A percentile compares a stretch with the other conserved stretches of the same genome.
Evolutionary conservation across 257 asterid species (phyloP).

Genomic region (Lantana camara): DNA sequence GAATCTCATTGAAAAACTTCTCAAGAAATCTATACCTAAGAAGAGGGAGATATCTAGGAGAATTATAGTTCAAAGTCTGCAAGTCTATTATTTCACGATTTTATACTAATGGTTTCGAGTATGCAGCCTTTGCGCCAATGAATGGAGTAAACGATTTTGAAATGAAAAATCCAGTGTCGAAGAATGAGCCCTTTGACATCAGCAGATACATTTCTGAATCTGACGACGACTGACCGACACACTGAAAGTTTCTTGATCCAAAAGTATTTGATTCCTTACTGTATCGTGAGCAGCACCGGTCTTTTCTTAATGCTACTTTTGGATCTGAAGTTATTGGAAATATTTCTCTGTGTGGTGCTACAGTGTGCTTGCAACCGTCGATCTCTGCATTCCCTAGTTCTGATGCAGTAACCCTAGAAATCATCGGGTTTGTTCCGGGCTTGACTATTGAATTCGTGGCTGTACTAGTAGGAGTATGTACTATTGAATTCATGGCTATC

Average conservation of each 20-base stretch:
- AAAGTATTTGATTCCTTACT: slow-evolving; percentile 4
- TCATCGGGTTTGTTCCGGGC: slow-evolving; percentile 18
- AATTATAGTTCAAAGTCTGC: neutral
- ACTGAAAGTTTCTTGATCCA: slow-evolving; percentile 15
- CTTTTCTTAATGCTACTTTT: neutral
- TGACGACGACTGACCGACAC: slow-evolving; percentile 57
- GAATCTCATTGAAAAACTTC: neutral
- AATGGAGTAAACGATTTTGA: slow-evolving; percentile 46
- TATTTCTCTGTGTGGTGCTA: neutral
- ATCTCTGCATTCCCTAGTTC: neutral
- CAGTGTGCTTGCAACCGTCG: neutral
- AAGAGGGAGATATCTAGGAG: neutral
- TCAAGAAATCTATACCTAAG: neutral
- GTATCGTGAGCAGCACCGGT: neutral
- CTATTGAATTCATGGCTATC: neutral
- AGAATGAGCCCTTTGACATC: slow-evolving; percentile 69
- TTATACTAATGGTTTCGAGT: slow-evolving; percentile 22
- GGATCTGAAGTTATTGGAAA: neutral
- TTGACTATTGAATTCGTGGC: neutral
- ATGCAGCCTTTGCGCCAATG: slow-evolving; percentile 94
- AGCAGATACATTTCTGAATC: slow-evolving; percentile 75
- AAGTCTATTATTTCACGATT: neutral
- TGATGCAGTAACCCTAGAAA: slow-evolving; percentile 13
- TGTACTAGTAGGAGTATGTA: slow-evolving; percentile 4
- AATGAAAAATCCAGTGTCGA: slow-evolving; percentile 41